phyloP scores from a whole-genome alignment of 1,284 basidiomycete species.

The Rhodotorula sp. region DNA sequence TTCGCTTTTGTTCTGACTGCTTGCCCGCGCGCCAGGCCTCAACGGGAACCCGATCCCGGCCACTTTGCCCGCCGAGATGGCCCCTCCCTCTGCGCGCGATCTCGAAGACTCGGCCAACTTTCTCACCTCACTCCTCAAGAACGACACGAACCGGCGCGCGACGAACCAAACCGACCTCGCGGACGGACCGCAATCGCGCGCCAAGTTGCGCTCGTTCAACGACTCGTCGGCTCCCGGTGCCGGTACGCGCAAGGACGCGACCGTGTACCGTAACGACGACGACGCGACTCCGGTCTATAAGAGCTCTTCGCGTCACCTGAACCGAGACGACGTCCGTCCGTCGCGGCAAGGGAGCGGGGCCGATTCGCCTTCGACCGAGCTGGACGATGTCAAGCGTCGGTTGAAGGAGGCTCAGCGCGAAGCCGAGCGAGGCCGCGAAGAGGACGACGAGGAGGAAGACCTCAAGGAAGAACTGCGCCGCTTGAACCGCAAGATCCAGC shows the following conservation, averaged over 20 bases:
- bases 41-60: slow-evolving; percentile 92
- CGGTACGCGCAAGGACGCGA: slow-evolving; percentile 72
- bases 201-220: slow-evolving; percentile 41
- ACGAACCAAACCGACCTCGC: slow-evolving; percentile 48
- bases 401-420: slow-evolving; percentile 76
- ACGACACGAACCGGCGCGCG: slow-evolving; percentile 68
- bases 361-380: slow-evolving; percentile 65
- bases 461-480: slow-evolving; percentile 88
- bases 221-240: slow-evolving; percentile 46
- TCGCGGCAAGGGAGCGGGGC: slow-evolving; percentile 48
- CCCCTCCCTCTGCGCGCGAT: slow-evolving; percentile 88
- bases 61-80: slow-evolving; percentile 78
- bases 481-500: slow-evolving; percentile 76
- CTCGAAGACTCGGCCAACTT: slow-evolving; percentile 89
- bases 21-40: slow-evolving; percentile 58
- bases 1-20: not conserved
- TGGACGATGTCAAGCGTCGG: slow-evolving; percentile 82
- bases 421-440: slow-evolving; percentile 71
- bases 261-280: slow-evolving; percentile 85
- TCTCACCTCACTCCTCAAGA: slow-evolving; percentile 82
- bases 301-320: slow-evolving; percentile 81
- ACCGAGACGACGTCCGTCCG: slow-evolving; percentile 77
- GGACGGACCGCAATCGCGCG: slow-evolving; percentile 26
- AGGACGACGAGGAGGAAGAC: slow-evolving; percentile 76
- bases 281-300: slow-evolving; percentile 66